These are phyloP conservation scores for Phaeosphaeriaceae sp. DNA, from an alignment of 2,329 filamentous ascomycete genomes.

Conservation along the genomic window DNA sequence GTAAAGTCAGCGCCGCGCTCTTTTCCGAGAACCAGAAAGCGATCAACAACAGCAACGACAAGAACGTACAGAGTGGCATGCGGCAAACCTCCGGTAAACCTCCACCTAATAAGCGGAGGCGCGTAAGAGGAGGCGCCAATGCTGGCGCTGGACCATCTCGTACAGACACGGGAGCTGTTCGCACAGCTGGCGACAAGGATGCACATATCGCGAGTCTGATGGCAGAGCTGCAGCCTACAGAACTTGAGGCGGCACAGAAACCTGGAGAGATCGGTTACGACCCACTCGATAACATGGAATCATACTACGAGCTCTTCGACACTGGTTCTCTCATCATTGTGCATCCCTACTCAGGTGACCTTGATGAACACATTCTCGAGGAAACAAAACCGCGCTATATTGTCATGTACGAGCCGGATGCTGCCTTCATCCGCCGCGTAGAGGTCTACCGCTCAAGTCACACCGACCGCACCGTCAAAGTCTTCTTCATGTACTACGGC, in stretches of 20 bases:
- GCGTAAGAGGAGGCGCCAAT: conserved; percentile 79
- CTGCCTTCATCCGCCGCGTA: conserved; percentile 90
- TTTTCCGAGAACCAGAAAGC: conserved; percentile 83
- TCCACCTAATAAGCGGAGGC: conserved; percentile 84
- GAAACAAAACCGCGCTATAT: conserved; percentile 93
- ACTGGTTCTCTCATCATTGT: conserved; percentile 88
- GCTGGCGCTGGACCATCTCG: conserved; percentile 67
- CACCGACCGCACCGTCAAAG: conserved; percentile 83
- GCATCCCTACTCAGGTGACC: conserved; percentile 93
- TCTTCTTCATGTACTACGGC: conserved; percentile 97
- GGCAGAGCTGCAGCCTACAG: conserved; percentile 82
- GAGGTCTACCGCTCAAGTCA: conserved; percentile 97
- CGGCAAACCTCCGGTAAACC: conserved; percentile 64
- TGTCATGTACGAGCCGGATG: conserved; percentile 97
- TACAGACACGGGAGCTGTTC: conserved; percentile 75
- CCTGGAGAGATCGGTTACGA: conserved; percentile 75
- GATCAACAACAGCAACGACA: conserved; percentile 71
- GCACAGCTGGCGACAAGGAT: conserved; percentile 82
- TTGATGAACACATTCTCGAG: conserved; percentile 95
- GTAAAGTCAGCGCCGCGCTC: conserved; percentile 79
- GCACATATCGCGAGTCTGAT: conserved; percentile 82
- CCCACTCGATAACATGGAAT: conserved; percentile 88
- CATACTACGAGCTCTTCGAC: conserved; percentile 89
- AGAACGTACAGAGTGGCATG: conserved; percentile 55
- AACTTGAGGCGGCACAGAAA: conserved; percentile 77